Percentiles rank a stretch among this genome's conserved stretches.
Evolutionary conservation across 2,329 filamentous ascomycete genomes (phyloP).

Genomic region (Phaeosphaeria sp.): DNA sequence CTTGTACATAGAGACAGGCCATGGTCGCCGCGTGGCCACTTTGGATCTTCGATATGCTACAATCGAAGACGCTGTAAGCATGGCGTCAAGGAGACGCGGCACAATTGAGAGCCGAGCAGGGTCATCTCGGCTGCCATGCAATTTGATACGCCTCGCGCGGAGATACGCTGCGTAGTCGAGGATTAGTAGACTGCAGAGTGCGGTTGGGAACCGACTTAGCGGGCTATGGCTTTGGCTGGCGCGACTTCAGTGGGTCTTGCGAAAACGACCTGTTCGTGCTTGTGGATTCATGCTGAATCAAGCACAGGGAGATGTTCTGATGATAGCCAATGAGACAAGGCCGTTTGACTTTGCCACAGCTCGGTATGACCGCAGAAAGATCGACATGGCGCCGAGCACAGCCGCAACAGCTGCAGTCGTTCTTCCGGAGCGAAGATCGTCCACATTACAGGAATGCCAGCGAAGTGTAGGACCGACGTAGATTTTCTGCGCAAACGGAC

Average conservation of each 20-base stretch:
- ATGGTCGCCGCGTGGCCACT: conserved; percentile 37
- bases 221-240: conserved; percentile 26
- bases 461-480: not conserved
- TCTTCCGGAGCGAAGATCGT: conserved; percentile 20
- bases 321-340: conserved; percentile 16
- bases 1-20: conserved; percentile 18
- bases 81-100: conserved; percentile 12
- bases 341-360: conserved; percentile 25
- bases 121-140: conserved; percentile 10
- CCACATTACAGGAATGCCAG: conserved; percentile 4
- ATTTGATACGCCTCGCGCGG: conserved; percentile 14
- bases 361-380: conserved; percentile 33
- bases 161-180: conserved; percentile 11
- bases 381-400: conserved; percentile 31
- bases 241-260: conserved; percentile 10
- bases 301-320: not conserved
- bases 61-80: conserved; percentile 13
- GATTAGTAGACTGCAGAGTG: conserved; percentile 14
- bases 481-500: not conserved
- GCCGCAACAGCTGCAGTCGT: conserved; percentile 29
- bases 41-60: conserved; percentile 23
- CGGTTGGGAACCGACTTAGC: conserved; percentile 18
- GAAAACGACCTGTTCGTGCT: conserved; percentile 18
- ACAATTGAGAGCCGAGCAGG: conserved; percentile 11
- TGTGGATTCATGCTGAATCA: conserved; percentile 5